Evolutionary conservation across 1,284 basidiomycete species (phyloP), one percentile per base, ranked within the genome.

Genomic region (Ganoderma meredithae): DNA sequence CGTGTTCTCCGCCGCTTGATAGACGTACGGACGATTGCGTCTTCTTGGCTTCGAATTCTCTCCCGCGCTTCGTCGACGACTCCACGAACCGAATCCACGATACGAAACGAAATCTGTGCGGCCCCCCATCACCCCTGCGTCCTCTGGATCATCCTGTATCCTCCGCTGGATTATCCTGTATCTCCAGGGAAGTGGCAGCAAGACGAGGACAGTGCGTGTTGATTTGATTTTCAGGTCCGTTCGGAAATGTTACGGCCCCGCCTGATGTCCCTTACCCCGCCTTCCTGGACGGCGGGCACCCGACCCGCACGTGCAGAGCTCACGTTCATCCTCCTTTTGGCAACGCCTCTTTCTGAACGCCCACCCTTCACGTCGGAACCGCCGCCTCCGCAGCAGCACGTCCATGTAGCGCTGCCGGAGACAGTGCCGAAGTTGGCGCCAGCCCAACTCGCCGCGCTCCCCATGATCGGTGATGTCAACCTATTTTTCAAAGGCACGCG

Each of bases 381-480:
- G 63, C 63, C 33, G 9, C n/a, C 52, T 13, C 49, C 52, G 39
- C 36, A 55, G 36, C 17, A 40, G 52, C 49, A 27, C 3, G 22
- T 3, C 9, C n/a, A 22, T 22, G 44, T 13, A 13, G 39, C 10
- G 13, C 44, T 47, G 9, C 44, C 44, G 8, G n/a, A 22, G 25
- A 19, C 58, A 39, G 36, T 8, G 36, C 36, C 19, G 2, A 27
- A 41, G 8, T 43, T 62, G 55, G 66, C 74, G 39, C 80, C 81
- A 64, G 78, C 81, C 13, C 78, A 81, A n/a, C 72, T 88, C 13
- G 64, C 73, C n/a, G 66, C 77, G 5, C 83, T 89, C 27, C 85
- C 84, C 12, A 97, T 98, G 96, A 84, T 95, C 17, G 97, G 97
- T 40, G 96, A 98, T 77, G 95, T 97, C 52, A 98, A 98, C 77